Evolutionary conservation across 2,329 filamentous ascomycete species (phyloP).

Genomic region (Xylaria polymorpha): DNA sequence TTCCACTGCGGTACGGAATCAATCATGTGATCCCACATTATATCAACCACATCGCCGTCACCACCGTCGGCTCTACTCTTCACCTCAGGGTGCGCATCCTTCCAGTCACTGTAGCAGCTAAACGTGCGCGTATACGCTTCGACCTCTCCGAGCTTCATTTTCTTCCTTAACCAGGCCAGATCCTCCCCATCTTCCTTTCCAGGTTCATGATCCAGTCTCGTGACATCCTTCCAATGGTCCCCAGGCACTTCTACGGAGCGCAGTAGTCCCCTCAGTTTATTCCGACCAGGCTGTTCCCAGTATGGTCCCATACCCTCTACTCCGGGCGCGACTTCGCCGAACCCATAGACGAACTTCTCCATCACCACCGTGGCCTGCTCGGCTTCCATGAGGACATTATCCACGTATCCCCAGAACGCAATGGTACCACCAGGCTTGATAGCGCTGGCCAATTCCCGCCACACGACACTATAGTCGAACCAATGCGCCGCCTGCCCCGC

Average conservation of each 20-base stretch:
- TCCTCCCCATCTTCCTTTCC: slow-evolving; percentile 54
- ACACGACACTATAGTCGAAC: slow-evolving; percentile 69
- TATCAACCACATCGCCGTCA: slow-evolving; percentile 70
- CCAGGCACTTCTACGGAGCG: slow-evolving; percentile 63
- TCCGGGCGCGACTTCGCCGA: slow-evolving; percentile 57
- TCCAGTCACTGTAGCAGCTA: slow-evolving; percentile 69
- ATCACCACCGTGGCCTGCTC: slow-evolving; percentile 64
- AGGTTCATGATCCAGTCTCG: slow-evolving; percentile 68
- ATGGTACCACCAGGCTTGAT: slow-evolving; percentile 66
- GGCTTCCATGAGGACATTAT: slow-evolving; percentile 68
- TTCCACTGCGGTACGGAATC: slow-evolving; percentile 65
- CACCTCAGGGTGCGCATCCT: slow-evolving; percentile 62
- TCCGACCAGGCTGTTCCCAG: slow-evolving; percentile 71
- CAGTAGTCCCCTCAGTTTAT: slow-evolving; percentile 64
- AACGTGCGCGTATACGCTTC: slow-evolving; percentile 72
- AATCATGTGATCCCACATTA: slow-evolving; percentile 69
- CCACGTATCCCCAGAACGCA: slow-evolving; percentile 75
- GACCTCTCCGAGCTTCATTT: slow-evolving; percentile 66
- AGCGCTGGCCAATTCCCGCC: slow-evolving; percentile 65
- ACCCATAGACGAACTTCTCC: slow-evolving; percentile 66
- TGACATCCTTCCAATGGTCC: slow-evolving; percentile 63
- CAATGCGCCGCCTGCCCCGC: slow-evolving; percentile 72
- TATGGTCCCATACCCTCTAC: slow-evolving; percentile 65
- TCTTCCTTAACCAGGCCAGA: slow-evolving; percentile 64
- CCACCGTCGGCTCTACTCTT: slow-evolving; percentile 65